These are phyloP conservation scores for Solanum bulbocastanum DNA, from an alignment of 257 asterid genomes.

Conservation along the genomic window DNA sequence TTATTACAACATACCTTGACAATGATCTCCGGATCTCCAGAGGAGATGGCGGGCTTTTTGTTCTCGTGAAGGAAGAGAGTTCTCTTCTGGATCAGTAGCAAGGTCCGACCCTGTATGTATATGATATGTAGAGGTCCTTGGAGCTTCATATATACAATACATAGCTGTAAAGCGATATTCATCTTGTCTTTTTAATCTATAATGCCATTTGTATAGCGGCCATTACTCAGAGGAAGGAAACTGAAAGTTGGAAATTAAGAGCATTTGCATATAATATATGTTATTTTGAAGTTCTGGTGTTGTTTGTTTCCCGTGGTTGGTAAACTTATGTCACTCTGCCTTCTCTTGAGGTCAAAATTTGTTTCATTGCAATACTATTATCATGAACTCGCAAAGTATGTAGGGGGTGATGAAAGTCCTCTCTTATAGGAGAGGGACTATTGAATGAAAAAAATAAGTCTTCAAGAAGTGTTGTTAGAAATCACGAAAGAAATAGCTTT, in stretches of 20 bases:
- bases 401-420: too few species aligned
- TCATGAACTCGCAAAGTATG: too few species aligned
- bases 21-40: conserved; percentile 75
- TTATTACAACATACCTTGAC: conserved; percentile 73
- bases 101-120: background rate
- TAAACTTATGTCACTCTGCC: too few species aligned
- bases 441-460: too few species aligned
- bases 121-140: background rate
- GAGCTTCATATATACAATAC: background rate
- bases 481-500: too few species aligned
- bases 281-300: background rate
- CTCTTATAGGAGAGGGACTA: too few species aligned
- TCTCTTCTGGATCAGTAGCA: conserved; percentile 40
- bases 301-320: background rate
- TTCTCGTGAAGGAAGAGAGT: conserved; percentile 84
- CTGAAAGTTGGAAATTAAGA: background rate
- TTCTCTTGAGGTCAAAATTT: too few species aligned
- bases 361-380: too few species aligned
- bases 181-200: background rate
- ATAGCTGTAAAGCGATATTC: background rate
- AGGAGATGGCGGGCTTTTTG: conserved; percentile 95
- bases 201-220: background rate
- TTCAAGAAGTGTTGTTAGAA: too few species aligned
- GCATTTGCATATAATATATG: background rate
- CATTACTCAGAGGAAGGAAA: background rate